Evolutionary conservation across 306 rosid genomes (phyloP), one percentile per base, ranked within the genome.

Genomic region (Nissolia schottii): DNA sequence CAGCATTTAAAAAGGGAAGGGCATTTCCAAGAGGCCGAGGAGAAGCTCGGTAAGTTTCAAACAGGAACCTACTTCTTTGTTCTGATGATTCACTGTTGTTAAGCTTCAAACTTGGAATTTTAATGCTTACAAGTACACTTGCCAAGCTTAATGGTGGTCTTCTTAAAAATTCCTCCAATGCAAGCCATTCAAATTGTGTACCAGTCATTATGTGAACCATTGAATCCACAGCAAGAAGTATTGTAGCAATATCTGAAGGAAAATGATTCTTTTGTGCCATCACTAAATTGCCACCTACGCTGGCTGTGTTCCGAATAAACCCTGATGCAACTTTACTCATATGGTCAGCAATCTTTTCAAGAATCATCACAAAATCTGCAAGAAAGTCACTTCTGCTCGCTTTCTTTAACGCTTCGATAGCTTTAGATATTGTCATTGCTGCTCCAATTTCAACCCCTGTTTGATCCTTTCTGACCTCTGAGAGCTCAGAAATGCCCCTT

Each of bases 1-100:
- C 97, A 50, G 97, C 92, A 82, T 89, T 89, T 61, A 91, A 70
- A 74, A 83, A 84, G 7, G 97, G 74, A 72, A 94, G 81, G 25
- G 92, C 87, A 38, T 89, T 94, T 77, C 97, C 97, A 40, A 94
- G 93, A 5, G 98, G 92, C 41, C 96, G 84, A 14, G 91, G 90
- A 75, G 98, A 82, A 62, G 94, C 89, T 67, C 97, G 83, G 79
- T 86, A 89, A 27, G 91, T 89, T 86, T 94, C 94, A 79, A 87
- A 94, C 48, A 80, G 67, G 60, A 91, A 45, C 11, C 65, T 50
- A 71, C 77, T 63, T 73, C 74, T 34, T 37, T 53, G 49, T 43
- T 80, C 73, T 23, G 85, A 66, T 69, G 85, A 81, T 73, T 49
- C 71, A 45, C 71, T 29, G 69, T 43, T 50, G 12, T 23, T 58